Evolutionary conservation across 2,329 filamentous ascomycete genomes (phyloP).

Genomic region (Cladobotryum protrusum): DNA sequence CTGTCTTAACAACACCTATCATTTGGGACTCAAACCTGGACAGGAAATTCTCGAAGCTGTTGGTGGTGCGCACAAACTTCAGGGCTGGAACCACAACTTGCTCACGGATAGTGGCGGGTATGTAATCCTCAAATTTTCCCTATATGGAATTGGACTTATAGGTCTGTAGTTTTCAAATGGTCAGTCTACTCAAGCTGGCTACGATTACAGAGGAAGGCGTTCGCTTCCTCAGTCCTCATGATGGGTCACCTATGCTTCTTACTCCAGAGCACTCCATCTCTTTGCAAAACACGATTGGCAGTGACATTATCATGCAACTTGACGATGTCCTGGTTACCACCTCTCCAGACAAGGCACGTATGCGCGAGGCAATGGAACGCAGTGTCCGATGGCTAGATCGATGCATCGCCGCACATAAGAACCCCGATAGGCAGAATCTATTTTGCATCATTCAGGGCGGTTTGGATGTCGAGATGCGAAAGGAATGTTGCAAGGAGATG

Average conservation of each 20-base stretch:
- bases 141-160: conserved; percentile 7
- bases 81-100: conserved; percentile 94
- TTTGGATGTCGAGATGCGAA: conserved; percentile 77
- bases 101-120: conserved; percentile 74
- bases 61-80: conserved; percentile 88
- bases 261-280: conserved; percentile 96
- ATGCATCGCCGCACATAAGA: conserved; percentile 83
- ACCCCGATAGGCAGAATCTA: conserved; percentile 78
- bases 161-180: conserved; percentile 83
- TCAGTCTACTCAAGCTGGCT: conserved; percentile 86
- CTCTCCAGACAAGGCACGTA: conserved; percentile 78
- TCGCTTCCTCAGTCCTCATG: conserved; percentile 90
- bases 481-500: conserved; percentile 82
- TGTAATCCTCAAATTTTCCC: conserved; percentile 17
- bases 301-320: conserved; percentile 98
- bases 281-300: conserved; percentile 93
- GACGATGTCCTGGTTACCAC: conserved; percentile 97
- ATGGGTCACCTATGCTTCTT: conserved; percentile 90
- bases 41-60: conserved; percentile 81
- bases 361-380: conserved; percentile 91
- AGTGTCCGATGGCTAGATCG: conserved; percentile 94
- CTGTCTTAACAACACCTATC: conserved; percentile 97
- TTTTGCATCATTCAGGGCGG: conserved; percentile 99
- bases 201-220: conserved; percentile 95
- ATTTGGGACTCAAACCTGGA: conserved; percentile 89